Base-by-base conservation (phyloP, 768 basidiomycete species). In the Tylopilus vinaceipallidus region DNA sequence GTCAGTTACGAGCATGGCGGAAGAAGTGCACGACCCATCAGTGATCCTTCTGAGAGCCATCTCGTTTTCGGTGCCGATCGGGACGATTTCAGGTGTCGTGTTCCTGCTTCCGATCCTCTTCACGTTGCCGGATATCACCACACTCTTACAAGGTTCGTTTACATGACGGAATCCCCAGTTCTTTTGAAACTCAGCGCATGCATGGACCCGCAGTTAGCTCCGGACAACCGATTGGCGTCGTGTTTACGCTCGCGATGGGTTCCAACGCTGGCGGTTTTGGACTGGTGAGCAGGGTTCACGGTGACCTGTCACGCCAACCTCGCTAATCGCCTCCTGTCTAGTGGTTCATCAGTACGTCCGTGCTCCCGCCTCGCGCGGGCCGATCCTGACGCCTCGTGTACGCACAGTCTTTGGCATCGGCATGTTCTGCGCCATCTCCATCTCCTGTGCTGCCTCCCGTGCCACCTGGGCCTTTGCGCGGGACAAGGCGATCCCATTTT, bases 381-480 rank as follows among this genome's bases (percentile, higher is more conserved):
- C 16, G 12, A 29, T 20, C 24, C 2, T 26, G 22, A 45, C 3
- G 0, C 7, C 1, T 2, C 12, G 11, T 24, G 43, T 49, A 42
- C n/a, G n/a, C n/a, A n/a, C 46, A 72, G 82, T 84, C 54, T 80
- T 82, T 45, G 78, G 76, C 9, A 67, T 78, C 42, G 75, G 74
- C 9, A 66, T 82, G 53, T 84, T 86, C 67, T 85, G 84, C 46
- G 76, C 80, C 33, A 79, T 86, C 49, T 85, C 84, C 16, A 81
- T 82, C 53, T 78, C 78, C 34, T 83, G 81, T 45, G 83, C 83
- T 9, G 80, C 84, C 32, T 85, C 83, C 12, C 79, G 84, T 16
- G 79, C 81, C 26, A 85, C 84, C 3, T 86, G 84, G 85, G 80
- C 80, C 39, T 86, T 87, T 62, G 80, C 83, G 0, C 75, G 85